Percentiles rank a stretch among this genome's conserved stretches.
Conservation (phyloP, 73 alveolate species). For the Paramecium octaurelia region DNA sequence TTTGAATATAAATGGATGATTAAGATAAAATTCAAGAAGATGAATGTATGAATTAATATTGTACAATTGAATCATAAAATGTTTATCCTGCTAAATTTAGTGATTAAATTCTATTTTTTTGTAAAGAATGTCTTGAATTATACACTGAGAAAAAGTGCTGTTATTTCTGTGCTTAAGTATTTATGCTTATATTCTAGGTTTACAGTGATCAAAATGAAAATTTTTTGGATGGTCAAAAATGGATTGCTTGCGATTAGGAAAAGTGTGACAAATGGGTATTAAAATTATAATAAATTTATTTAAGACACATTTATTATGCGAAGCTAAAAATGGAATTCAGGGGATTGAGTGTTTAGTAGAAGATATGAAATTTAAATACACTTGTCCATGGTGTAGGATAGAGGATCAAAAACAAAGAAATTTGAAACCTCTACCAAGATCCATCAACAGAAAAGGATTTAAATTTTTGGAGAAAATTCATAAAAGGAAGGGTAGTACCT, state of each 20-base stretch:
- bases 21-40: conserved; percentile 1
- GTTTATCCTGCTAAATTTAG: conserved; percentile 19
- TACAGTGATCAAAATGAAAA: conserved; percentile 29
- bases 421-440: background rate
- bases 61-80: background rate
- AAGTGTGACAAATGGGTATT: conserved; percentile 27
- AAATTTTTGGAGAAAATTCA: background rate
- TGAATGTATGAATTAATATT: conserved; percentile 48
- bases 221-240: conserved; percentile 14
- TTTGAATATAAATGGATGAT: conserved; percentile 28
- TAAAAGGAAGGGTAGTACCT: background rate
- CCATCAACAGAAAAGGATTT: background rate
- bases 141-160: conserved; percentile 2
- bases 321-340: background rate
- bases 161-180: conserved; percentile 39
- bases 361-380: background rate
- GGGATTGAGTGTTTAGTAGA: background rate
- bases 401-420: background rate
- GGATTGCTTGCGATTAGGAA: conserved; percentile 27
- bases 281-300: background rate
- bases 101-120: conserved; percentile 9
- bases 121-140: conserved; percentile 29
- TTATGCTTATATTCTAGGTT: background rate
- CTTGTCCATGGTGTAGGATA: conserved; percentile 44
- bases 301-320: conserved; percentile 37